Evolutionary conservation across 768 basidiomycete species (phyloP), one percentile per base, ranked within the genome.

Genomic region (Mycena amicta): DNA sequence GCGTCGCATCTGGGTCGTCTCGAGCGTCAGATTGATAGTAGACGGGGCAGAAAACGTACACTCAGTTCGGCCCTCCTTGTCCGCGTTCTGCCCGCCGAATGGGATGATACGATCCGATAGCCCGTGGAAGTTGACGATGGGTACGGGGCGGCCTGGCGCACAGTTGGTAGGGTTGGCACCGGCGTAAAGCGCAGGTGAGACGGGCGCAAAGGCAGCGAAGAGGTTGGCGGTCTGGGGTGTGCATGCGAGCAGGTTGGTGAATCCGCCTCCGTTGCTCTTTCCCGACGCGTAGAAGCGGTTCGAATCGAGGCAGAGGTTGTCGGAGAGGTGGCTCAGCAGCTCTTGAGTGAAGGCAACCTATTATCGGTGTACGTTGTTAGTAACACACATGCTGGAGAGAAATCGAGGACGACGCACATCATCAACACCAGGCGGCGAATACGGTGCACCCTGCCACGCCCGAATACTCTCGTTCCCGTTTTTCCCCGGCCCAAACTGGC

Each of bases 181-280:
- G 29, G 61, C 54, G 51, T 63, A 63, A 27, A 63, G 50, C 12
- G 61, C 61, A 15, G 61, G 27, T 3, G 61, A 63, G 25, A 63
- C 61, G 43, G 61, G 61, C 2, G 61, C 61, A 40, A 59, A 63
- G 18, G 61, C 61, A 2, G 61, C 61, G 39, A 63, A 63, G 22
- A 63, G 54, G 50, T 37, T 52, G 6, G 61, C 61, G 4, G 61
- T 63, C 5, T 57, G 40, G 16, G 53, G 56, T 26, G 56, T 63
- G 40, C 61, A 63, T n/a, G 61, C 61, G 31, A 63, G 57, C 50
- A 63, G 56, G 47, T 63, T 58, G 46, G 61, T 63, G 54, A 63
- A 57, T n/a, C 58, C 62, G 12, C 61, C 61, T 49, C 61, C 60
- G 23, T 63, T 60, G 49, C 62, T 63, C 51, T 63, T 63, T 2